Percentiles rank a stretch among this genome's conserved stretches.
Evolutionary conservation across 208 protist genomes (phyloP).

Genomic region (Leishmania mexicana): DNA sequence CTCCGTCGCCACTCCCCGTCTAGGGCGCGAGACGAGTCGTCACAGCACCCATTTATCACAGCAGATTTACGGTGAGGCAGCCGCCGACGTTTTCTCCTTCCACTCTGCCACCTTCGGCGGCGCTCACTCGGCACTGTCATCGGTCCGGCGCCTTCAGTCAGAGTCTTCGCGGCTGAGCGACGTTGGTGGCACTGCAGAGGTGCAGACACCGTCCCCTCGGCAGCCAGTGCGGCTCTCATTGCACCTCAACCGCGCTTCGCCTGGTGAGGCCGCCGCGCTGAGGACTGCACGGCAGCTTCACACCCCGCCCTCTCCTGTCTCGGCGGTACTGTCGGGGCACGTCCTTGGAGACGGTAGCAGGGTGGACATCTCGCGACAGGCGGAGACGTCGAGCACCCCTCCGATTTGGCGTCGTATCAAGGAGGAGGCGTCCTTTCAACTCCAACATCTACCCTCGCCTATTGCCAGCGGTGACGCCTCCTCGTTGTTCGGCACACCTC

Average conservation of each 20-base stretch:
- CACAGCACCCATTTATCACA: slow-evolving; percentile 10
- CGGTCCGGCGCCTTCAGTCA: neutral
- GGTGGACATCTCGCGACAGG: neutral
- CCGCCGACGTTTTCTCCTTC: slow-evolving; percentile 25
- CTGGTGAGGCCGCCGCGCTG: neutral
- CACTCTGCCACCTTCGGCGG: slow-evolving; percentile 7
- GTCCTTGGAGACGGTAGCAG: neutral
- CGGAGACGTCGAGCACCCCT: slow-evolving; percentile 12
- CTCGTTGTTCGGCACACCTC: slow-evolving; percentile 22
- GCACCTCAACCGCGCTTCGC: neutral
- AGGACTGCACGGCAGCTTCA: neutral
- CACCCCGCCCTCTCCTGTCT: neutral
- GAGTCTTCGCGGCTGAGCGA: slow-evolving; percentile 1
- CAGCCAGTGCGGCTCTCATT: neutral
- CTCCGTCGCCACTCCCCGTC: neutral
- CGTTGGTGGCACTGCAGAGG: neutral
- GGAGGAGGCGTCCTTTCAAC: slow-evolving; percentile 16
- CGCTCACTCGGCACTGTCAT: neutral
- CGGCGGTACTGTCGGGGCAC: slow-evolving; percentile 1
- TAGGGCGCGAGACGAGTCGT: neutral
- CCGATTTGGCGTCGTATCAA: slow-evolving; percentile 26
- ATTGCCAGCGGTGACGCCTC: slow-evolving; percentile 10
- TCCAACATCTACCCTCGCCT: slow-evolving; percentile 12
- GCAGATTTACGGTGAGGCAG: slow-evolving; percentile 30
- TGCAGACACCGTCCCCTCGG: slow-evolving; percentile 12